Evolutionary conservation across 345 rosid species (phyloP), one percentile per base, ranked within the genome.

Genomic region (Eutrema japonicum): DNA sequence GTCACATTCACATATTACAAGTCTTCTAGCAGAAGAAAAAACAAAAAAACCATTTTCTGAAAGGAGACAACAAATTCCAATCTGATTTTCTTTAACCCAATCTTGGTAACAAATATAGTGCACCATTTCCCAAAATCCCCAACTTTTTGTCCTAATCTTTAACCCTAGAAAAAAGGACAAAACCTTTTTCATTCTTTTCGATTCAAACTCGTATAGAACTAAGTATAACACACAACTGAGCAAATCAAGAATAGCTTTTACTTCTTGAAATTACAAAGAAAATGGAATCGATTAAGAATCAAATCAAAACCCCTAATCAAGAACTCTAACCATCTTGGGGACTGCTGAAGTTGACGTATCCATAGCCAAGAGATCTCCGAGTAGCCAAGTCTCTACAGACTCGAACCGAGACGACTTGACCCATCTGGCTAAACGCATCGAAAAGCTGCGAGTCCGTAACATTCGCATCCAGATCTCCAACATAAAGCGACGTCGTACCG

Each of bases 331-430:
- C 97, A 84, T 93, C 97, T 54, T 81, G 83, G 4, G 90, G 74
- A 73, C 56, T 93, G 81, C 81, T 81, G 71, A 83, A 93, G 76
- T 93, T 93, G 13, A 93, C 97, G 43, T 93, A 93, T 4, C 92
- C 98, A 73, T 93, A 93, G 6, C 97, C 96, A 5, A 93, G 96
- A 7, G 98, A 93, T 72, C 91, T 74, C 5, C 96, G 86, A 35
- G 89, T 89, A 12, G 83, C 75, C 78, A 90, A 69, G 74, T 91
- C 97, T 77, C 93, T 75, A 73, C 96, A 86, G 63, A 91, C 91
- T 5, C 96, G 83, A 79, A 94, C 97, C 0, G 96, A 88, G 5
- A 89, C 88, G 54, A 94, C 95, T 72, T 82, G 91, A 48, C 97
- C 96, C 49, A 94, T 66, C 60, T 91, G 97, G 78, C 69, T 87